Base-by-base conservation (phyloP, 176 grass and related monocot genomes). In the Carex parvula region DNA sequence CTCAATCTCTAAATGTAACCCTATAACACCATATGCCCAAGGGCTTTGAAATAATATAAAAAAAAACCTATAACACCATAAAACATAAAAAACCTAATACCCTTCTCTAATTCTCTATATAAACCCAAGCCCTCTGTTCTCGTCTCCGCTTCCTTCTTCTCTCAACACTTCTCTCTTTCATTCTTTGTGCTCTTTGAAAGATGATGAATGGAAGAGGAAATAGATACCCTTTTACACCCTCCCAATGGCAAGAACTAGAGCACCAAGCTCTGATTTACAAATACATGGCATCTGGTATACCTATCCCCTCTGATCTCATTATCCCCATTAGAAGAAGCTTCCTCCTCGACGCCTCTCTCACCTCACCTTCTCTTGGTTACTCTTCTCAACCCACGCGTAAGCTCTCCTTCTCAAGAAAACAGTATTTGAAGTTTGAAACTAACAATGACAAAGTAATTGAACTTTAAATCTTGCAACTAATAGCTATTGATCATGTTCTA, bases 221-320 rank as follows among this genome's bases (percentile, higher is more conserved):
- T 0, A 88, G 87, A 75, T 97, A 86, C 83, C 90, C 94, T 11
- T 97, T 97, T 86, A 97, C 94, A 72, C 92, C 94, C 37, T 88
- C 94, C 52, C 94, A 97, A 88, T 97, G 94, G 94, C 94, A 97
- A 83, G 94, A 97, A 85, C 87, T 97, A 56, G 94, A 97, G 87
- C 94, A 97, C 83, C 94, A 97, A 84, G 92, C 92, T 65, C 88
- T 97, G 69, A 94, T 97, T 81, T 97, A 92, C 90, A 97, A 94
- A 85, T 94, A 94, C 85, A 94, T 97, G 81, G 94, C 88, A 14
- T 94, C 90, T 53, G 94, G 94, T 32, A 88, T 86, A 30, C 94
- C 94, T 82, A 92, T 94, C 84, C 94, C 94, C 8, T 73, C 92
- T 26, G 91, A 97, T 88, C 94, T 97, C 77, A 89, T 94, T 84